A percentile compares a stretch with the other conserved stretches of the same genome.
phyloP scores from a whole-genome alignment of 2,329 filamentous ascomycete genomes.

The Sclerotinia borealis region DNA sequence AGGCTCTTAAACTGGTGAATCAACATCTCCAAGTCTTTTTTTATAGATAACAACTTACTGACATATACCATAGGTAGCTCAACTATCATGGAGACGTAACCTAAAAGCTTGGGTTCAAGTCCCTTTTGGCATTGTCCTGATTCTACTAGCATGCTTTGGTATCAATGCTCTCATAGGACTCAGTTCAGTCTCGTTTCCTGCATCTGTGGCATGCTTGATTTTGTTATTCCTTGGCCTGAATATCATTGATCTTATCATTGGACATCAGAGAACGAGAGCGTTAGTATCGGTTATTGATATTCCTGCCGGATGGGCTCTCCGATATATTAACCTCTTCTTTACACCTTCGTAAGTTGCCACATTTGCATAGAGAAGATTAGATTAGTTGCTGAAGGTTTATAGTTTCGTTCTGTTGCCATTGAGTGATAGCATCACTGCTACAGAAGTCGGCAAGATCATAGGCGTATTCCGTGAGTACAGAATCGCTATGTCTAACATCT shows the following conservation, averaged over 20 bases:
- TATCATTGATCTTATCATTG: conserved; percentile 41
- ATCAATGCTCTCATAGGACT: conserved; percentile 38
- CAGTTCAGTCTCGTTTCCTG: conserved; percentile 49
- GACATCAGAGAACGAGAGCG: conserved; percentile 42
- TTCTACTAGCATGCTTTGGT: conserved; percentile 38
- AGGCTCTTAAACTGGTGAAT: conserved; percentile 27
- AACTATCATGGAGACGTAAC: conserved; percentile 29
- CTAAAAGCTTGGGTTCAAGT: conserved; percentile 45
- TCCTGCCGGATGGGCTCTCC: conserved; percentile 30
- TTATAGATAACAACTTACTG: conserved; percentile 10
- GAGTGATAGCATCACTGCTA: conserved; percentile 46
- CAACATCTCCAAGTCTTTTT: neutral
- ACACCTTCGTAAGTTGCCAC: conserved; percentile 12
- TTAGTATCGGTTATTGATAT: conserved; percentile 47
- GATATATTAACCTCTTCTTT: conserved; percentile 18
- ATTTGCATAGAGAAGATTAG: neutral
- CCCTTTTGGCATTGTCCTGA: conserved; percentile 37
- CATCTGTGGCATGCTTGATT: conserved; percentile 53
- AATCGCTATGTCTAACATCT: neutral
- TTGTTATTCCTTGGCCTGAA: conserved; percentile 47
- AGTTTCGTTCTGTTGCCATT: conserved; percentile 52
- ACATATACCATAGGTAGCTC: conserved; percentile 24
- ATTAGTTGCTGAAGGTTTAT: conserved; percentile 4
- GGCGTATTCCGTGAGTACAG: conserved; percentile 47
- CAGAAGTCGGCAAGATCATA: conserved; percentile 54